Conservation (phyloP, 495 filamentous ascomycete species). For the Thermothielavioides terrestris region DNA sequence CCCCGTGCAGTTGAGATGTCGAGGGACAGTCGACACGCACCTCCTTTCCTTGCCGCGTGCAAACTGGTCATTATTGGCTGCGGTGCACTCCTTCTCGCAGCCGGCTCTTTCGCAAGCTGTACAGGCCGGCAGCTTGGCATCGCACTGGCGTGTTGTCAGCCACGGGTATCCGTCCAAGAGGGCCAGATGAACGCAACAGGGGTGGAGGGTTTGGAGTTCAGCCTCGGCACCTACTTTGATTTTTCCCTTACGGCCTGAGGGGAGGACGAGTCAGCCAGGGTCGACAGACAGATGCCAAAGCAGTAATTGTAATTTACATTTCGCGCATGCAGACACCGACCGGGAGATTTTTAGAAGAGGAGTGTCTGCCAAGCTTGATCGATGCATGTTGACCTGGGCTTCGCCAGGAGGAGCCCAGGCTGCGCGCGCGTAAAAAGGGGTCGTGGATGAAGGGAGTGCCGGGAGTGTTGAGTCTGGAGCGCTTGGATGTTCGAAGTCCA, state of each 20-base stretch:
- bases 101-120: slow-evolving; percentile 84
- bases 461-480: too few species aligned
- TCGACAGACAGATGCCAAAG: background rate
- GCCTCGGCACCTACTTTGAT: slow-evolving; percentile 49
- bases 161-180: slow-evolving; percentile 1
- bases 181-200: too few species aligned
- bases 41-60: slow-evolving; percentile 87
- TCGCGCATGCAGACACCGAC: slow-evolving; percentile 84
- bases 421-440: too few species aligned
- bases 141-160: slow-evolving; percentile 48
- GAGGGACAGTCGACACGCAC: slow-evolving; percentile 22
- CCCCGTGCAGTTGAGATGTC: background rate
- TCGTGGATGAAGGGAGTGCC: too few species aligned
- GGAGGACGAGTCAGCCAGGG: slow-evolving; percentile 14
- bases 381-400: slow-evolving; percentile 26
- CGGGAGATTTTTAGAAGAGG: slow-evolving; percentile 82
- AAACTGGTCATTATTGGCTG: slow-evolving; percentile 88
- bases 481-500: too few species aligned
- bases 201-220: background rate
- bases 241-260: slow-evolving; percentile 66
- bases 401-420: background rate
- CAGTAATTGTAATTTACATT: slow-evolving; percentile 47
- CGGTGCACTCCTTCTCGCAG: slow-evolving; percentile 74
- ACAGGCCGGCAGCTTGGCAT: slow-evolving; percentile 89
- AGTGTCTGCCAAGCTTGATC: slow-evolving; percentile 51